phyloP scores from a whole-genome alignment of 23 red algal genomes.

The Chondrus crispus region DNA sequence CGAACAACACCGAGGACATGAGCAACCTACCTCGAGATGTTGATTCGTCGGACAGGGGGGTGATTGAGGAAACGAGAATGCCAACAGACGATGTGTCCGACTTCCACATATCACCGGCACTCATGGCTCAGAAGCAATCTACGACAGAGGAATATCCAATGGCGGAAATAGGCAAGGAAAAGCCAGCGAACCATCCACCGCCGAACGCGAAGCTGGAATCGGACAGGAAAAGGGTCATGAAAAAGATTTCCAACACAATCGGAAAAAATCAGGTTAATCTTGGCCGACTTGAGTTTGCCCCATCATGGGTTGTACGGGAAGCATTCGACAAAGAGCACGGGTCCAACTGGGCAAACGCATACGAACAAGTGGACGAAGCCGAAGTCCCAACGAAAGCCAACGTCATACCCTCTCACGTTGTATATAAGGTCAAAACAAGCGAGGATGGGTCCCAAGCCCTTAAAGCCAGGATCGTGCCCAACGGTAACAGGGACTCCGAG shows the following conservation, averaged over 20 bases:
- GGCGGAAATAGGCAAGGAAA: no score
- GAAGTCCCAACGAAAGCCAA: background rate
- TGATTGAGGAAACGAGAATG: no score
- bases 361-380: background rate
- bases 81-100: no score
- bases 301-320: slow-evolving; percentile 26
- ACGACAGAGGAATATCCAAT: no score
- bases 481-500: background rate
- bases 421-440: slow-evolving; percentile 38
- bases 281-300: background rate
- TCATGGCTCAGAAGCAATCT: no score
- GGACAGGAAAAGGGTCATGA: background rate
- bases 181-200: no score
- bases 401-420: slow-evolving; percentile 18
- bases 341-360: slow-evolving; percentile 19
- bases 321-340: background rate
- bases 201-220: background rate
- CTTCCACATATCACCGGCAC: no score
- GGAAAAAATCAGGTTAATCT: slow-evolving; percentile 2
- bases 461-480: background rate
- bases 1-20: background rate
- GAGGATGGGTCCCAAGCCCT: background rate
- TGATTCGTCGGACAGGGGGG: no score
- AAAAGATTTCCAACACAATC: background rate
- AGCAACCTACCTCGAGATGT: no score